Conservation (phyloP, 163 green algal genomes). For the Coccomyxa subellipsoidea region DNA sequence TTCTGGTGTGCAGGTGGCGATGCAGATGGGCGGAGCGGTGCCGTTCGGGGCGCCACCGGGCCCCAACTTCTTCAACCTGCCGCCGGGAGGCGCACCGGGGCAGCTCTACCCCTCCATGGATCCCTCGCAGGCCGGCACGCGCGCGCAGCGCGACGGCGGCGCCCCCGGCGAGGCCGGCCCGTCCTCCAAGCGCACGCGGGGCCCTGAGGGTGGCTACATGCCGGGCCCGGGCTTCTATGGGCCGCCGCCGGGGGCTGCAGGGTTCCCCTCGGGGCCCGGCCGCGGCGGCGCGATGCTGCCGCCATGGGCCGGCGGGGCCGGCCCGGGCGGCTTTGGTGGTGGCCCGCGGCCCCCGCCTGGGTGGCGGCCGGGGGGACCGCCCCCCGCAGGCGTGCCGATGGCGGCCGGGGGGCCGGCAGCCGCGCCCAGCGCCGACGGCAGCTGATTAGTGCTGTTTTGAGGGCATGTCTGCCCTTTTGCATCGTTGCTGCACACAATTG, state of each 20-base stretch:
- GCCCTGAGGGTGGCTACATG: not conserved
- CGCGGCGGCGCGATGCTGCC: not conserved
- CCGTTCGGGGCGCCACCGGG: constrained; percentile 3
- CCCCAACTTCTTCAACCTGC: constrained; percentile 43
- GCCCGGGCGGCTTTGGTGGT: not conserved
- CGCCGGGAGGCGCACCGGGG: constrained; percentile 11
- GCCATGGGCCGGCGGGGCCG: not conserved
- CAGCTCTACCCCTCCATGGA: constrained; percentile 71
- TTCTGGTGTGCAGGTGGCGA: not conserved
- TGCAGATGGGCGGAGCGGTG: not conserved
- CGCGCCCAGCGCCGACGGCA: too few species aligned
- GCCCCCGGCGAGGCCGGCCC: not conserved
- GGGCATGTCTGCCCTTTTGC: too few species aligned
- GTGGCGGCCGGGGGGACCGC: not conserved
- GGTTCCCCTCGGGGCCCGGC: too few species aligned
- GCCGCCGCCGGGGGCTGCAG: not conserved
- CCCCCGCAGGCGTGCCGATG: not conserved
- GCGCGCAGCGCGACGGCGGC: not conserved
- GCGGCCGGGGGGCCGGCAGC: too few species aligned
- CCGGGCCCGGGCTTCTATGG: not conserved
- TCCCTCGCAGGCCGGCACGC: constrained; percentile 31
- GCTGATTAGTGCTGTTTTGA: too few species aligned
- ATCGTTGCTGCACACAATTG: too few species aligned
- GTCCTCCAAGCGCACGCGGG: not conserved
- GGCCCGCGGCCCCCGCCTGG: too few species aligned